Evolutionary conservation across 1,139 yeast species (phyloP), one percentile per base, ranked within the genome.

Genomic region (Hanseniaspora uvarum): DNA sequence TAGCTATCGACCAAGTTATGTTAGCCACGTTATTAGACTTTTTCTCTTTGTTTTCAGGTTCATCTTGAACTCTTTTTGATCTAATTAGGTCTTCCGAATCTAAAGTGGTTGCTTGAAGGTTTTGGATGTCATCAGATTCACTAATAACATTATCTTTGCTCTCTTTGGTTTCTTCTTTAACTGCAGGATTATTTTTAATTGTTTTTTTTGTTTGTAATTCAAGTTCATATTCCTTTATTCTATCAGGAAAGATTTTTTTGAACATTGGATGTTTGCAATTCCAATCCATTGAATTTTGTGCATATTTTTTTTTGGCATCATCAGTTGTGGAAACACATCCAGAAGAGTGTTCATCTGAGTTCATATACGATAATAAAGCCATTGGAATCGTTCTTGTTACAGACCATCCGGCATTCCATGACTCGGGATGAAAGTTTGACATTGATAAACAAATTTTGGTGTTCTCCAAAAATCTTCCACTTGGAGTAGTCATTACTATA

Each of bases 361-460:
- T 79, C 96, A 88, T 88, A 63, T 88, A 88, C 63, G 95, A 84
- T 60, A 88, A 71, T 49, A 88, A 70, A 0, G 96, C 96, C 7
- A 82, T 85, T 61, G 88, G 72, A 23, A 88, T 88, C 0, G 96
- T 86, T 50, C 53, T 50, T 28, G 86, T 74, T 21, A 88, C 96
- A 55, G 87, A 81, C 96, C 96, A 88, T 4, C 94, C 87, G 1
- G 96, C 96, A 66, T 88, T 87, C 96, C 96, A 88, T 0, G 85
- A 72, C 65, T 86, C 92, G 8, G 96, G 96, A 62, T 89, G 97
- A 67, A 80, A 88, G 66, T 89, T 96, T 62, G 92, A 82, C 81
- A 89, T 88, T 43, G 88, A 81, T 51, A 89, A 72, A 69, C 97
- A 89, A 47, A 89, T 74, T 47, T 95, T 72, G 7, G 87, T 79